Evolutionary conservation across 1,139 yeast species (phyloP).

Genomic region (Candida buenavistaensis): DNA sequence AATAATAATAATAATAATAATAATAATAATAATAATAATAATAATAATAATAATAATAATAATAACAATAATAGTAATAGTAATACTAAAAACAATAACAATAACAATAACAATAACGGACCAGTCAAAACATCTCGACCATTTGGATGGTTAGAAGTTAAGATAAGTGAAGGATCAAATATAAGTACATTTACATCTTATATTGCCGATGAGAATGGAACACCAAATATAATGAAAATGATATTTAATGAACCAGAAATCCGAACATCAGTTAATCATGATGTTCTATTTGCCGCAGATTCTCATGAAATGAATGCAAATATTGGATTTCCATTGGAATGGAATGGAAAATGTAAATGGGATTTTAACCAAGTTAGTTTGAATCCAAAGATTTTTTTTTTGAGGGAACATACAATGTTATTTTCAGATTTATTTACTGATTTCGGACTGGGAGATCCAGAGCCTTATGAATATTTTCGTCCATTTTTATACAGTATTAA

Average conservation of each 20-base stretch:
- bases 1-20: constrained; percentile 2
- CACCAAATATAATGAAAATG: constrained; percentile 51
- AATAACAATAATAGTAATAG: constrained; percentile 3
- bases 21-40: constrained; percentile 8
- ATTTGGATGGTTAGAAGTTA: constrained; percentile 90
- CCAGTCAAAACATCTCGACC: constrained; percentile 42
- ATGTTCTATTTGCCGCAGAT: constrained; percentile 65
- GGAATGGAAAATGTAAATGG: constrained; percentile 85
- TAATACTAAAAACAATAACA: background rate
- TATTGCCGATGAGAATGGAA: constrained; percentile 56
- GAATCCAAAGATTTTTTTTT: constrained; percentile 58
- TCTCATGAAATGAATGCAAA: constrained; percentile 56
- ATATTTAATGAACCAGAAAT: constrained; percentile 62
- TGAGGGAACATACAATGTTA: constrained; percentile 81
- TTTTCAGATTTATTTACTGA: constrained; percentile 76
- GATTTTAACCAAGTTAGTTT: constrained; percentile 52
- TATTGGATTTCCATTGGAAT: constrained; percentile 68
- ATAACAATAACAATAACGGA: constrained; percentile 11
- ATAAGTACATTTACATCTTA: constrained; percentile 50
- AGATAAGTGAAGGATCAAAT: constrained; percentile 54
- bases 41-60: too few species aligned
- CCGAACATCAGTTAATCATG: constrained; percentile 87
- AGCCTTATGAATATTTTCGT: constrained; percentile 72
- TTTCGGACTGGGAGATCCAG: constrained; percentile 72
- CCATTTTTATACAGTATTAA: constrained; percentile 63